Base-by-base conservation (phyloP, 495 filamentous ascomycete genomes). In the Hamigera avellanea region DNA sequence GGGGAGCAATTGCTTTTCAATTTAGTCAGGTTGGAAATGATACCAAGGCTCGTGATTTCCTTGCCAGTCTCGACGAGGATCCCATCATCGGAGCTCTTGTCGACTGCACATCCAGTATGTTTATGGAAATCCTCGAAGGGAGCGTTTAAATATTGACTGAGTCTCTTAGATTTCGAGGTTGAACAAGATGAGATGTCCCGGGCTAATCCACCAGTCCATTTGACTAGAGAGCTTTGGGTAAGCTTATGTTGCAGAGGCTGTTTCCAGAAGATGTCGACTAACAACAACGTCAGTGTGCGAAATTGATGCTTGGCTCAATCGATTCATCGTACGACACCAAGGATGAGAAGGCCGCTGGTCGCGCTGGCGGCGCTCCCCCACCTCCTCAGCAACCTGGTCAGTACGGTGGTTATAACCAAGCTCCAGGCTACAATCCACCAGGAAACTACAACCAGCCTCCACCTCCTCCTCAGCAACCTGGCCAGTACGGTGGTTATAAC, bases 21-120 rank as follows among this genome's bases (percentile, higher is more conserved):
- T 83, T 84, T 50, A 78, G 80, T 6, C 80, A 84, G 48, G 79
- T 84, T 32, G 80, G 80, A 41, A 80, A 78, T 40, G 80, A 84
- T 45, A 54, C 65, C 46, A 67, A 71, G 35, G 80, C 80, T 7
- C 69, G 72, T 19, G 70, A 75, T 31, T 84, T 82, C 57, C 58
- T 84, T 17, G 52, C 53, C 7, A 64, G 66, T 32, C 60, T 84
- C 10, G 80, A 84, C 44, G 68, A 70, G 32, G 76, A 84, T 41
- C 74, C 76, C 16, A 45, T 52, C 13, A 68, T 84, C 48, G 80
- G 80, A 15, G 43, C 52, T 6, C 49, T 81, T 50, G 70, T 84
- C 34, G 80, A 84, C 48, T 83, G 78, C 57, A 83, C 80, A 23
- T 82, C 78, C 3, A 82, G 78, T 83, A 64, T 61, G 72, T 66